Evolutionary conservation across 768 basidiomycete genomes (phyloP), one percentile per base, ranked within the genome.

Genomic region (Rhodotorula graminis): DNA sequence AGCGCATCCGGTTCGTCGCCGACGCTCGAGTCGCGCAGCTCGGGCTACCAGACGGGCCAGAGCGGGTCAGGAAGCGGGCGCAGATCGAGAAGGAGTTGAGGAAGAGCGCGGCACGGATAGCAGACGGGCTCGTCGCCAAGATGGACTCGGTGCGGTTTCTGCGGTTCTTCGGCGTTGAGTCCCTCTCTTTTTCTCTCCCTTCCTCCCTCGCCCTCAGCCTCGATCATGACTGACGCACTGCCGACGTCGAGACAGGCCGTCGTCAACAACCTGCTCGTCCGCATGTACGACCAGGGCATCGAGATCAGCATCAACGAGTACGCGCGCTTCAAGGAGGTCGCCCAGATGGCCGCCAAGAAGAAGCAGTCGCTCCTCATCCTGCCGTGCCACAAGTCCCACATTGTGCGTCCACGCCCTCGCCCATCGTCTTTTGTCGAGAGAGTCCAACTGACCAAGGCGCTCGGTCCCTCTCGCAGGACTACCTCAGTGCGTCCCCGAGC

Each of bases 311-410:
- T 74, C 8, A 21, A 56, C 7, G 70, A 76, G 64, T 74, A 70
- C 44, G 53, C 55, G 4, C 64, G 58, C 10, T 74, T 78, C 56
- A 75, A 73, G 12, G 72, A 74, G 31, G 76, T 73, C 52, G 78
- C 78, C 5, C 33, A 71, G 27, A 14, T 64, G 4, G 78, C 78
- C 0, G 74, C 74, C 0, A 21, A 64, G 46, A 73, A 73, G 63
- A 62, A 69, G 50, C 78, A 78, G 58, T 72, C 76, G 19, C 60
- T 77, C 19, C 67, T 78, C 47, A 70, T 78, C 33, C 64, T 78
- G 8, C 78, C 78, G 0, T 77, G 76, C 49, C 78, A 78, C 72
- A 78, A 78, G 52, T 69, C 65, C 2, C 78, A 78, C 63, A 74
- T 78, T 29, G 71, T 72, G 46, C 47, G 60, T 62, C 58, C 42